A percentile compares a stretch with the other conserved stretches of the same genome.
Conservation (phyloP, 805 yeast genomes). For the Brettanomyces nanus region DNA sequence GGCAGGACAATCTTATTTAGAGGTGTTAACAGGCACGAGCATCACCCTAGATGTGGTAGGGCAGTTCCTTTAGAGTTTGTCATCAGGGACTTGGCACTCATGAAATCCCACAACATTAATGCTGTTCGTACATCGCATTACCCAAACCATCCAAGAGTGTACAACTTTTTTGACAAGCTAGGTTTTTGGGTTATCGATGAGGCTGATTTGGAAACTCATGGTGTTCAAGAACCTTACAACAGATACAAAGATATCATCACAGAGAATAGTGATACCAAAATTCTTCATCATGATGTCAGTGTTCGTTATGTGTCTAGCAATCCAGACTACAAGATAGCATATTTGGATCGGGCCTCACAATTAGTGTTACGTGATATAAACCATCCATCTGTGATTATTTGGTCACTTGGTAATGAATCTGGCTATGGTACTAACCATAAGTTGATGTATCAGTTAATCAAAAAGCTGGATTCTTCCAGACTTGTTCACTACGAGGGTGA, state of each 20-base stretch:
- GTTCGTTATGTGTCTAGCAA: conserved; percentile 1
- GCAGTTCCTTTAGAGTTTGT: conserved; percentile 2
- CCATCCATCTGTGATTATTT: conserved; percentile 1
- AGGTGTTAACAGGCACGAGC: conserved; percentile 1
- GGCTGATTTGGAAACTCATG: conserved; percentile 1
- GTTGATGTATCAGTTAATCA: not conserved
- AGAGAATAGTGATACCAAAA: not conserved
- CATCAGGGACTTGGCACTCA: not conserved
- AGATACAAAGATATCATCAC: not conserved
- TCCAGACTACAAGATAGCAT: not conserved
- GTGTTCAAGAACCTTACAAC: not conserved
- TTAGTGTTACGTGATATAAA: not conserved
- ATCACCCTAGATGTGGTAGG: conserved; percentile 1
- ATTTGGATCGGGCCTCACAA: conserved; percentile 1
- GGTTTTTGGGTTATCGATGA: conserved; percentile 1
- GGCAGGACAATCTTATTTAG: not conserved
- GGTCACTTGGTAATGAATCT: conserved; percentile 1
- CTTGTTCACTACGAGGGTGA: conserved; percentile 1
- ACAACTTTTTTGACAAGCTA: not conserved
- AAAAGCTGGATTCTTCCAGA: conserved; percentile 1
- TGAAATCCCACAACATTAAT: not conserved
- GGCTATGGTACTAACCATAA: conserved; percentile 2
- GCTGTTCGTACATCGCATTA: conserved; percentile 1
- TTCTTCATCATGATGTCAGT: not conserved
- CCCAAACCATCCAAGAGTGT: not conserved